Percentiles rank a stretch among this genome's conserved stretches.
Evolutionary conservation across 1,284 basidiomycete species (phyloP).

Genomic region (Tilletia horrida): DNA sequence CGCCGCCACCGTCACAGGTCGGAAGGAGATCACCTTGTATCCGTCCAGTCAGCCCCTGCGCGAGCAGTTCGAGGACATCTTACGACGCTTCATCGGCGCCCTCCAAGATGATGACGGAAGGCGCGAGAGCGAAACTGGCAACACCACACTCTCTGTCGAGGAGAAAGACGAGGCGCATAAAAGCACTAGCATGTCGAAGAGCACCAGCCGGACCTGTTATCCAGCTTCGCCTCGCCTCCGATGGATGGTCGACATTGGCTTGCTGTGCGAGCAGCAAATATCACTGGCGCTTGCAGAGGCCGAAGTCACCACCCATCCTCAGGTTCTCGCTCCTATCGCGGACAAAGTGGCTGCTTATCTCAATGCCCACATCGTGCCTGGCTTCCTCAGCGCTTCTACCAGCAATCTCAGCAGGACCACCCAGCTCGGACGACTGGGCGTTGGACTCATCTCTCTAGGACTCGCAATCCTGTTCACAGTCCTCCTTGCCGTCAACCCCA

Average conservation of each 20-base stretch:
- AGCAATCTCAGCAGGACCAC: slow-evolving; percentile 36
- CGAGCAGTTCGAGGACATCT: slow-evolving; percentile 31
- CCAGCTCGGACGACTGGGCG: slow-evolving; percentile 33
- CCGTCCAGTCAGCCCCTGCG: slow-evolving; percentile 31
- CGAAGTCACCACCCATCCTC: slow-evolving; percentile 34
- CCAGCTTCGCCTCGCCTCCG: slow-evolving; percentile 30
- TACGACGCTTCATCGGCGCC: slow-evolving; percentile 30
- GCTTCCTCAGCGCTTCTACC: slow-evolving; percentile 36
- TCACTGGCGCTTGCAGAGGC: slow-evolving; percentile 28
- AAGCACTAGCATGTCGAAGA: slow-evolving; percentile 14
- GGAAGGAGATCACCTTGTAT: slow-evolving; percentile 27
- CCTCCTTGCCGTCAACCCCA: slow-evolving; percentile 33
- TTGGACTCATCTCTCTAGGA: slow-evolving; percentile 30
- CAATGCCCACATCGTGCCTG: slow-evolving; percentile 36
- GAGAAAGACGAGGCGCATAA: slow-evolving; percentile 16
- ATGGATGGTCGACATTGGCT: slow-evolving; percentile 42
- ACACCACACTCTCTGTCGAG: slow-evolving; percentile 16
- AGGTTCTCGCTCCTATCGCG: slow-evolving; percentile 33
- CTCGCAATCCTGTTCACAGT: slow-evolving; percentile 34
- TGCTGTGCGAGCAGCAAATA: slow-evolving; percentile 31
- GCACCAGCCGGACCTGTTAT: neutral
- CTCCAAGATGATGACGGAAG: neutral
- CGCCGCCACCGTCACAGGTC: neutral
- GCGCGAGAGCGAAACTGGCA: neutral
- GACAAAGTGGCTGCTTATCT: slow-evolving; percentile 34